These are phyloP conservation scores for Rhodosporidiobolus odoratus DNA, from an alignment of 768 basidiomycete genomes.

Conservation along the genomic window DNA sequence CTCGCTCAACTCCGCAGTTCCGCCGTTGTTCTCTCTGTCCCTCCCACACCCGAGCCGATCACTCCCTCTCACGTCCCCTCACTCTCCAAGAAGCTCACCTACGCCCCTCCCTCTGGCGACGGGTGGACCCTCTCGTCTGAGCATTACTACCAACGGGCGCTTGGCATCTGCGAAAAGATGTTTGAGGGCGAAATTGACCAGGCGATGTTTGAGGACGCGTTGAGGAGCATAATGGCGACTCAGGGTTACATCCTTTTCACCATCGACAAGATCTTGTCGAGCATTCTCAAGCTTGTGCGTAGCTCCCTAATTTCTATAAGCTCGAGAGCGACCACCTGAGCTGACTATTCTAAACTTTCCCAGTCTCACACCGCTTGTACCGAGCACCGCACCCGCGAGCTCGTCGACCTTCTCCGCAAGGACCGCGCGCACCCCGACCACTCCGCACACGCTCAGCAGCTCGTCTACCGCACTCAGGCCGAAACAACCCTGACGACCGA, in stretches of 20 bases:
- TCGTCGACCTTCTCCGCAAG: conserved; percentile 36
- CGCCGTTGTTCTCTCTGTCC: conserved; percentile 28
- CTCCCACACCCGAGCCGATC: conserved; percentile 28
- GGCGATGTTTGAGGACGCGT: conserved; percentile 85
- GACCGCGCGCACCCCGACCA: conserved; percentile 39
- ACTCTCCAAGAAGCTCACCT: conserved; percentile 62
- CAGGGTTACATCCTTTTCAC: conserved; percentile 91
- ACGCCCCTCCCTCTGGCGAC: conserved; percentile 21
- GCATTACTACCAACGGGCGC: conserved; percentile 78
- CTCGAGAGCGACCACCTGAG: neutral
- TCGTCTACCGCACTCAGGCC: conserved; percentile 50
- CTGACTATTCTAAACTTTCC: neutral
- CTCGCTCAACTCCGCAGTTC: conserved; percentile 72
- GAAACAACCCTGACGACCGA: conserved; percentile 48
- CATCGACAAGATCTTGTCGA: conserved; percentile 81
- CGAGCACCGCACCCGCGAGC: conserved; percentile 81
- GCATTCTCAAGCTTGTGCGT: conserved; percentile 83
- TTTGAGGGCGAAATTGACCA: conserved; percentile 92
- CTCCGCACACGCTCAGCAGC: conserved; percentile 46
- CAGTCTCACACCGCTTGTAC: conserved; percentile 79
- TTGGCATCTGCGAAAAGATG: conserved; percentile 85
- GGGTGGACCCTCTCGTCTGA: conserved; percentile 48
- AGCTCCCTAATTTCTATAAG: neutral
- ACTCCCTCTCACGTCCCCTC: conserved; percentile 46
- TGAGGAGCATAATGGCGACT: conserved; percentile 89